Evolutionary conservation across 2,329 filamentous ascomycete genomes (phyloP).

Genomic region (Phialemoniopsis sp.): DNA sequence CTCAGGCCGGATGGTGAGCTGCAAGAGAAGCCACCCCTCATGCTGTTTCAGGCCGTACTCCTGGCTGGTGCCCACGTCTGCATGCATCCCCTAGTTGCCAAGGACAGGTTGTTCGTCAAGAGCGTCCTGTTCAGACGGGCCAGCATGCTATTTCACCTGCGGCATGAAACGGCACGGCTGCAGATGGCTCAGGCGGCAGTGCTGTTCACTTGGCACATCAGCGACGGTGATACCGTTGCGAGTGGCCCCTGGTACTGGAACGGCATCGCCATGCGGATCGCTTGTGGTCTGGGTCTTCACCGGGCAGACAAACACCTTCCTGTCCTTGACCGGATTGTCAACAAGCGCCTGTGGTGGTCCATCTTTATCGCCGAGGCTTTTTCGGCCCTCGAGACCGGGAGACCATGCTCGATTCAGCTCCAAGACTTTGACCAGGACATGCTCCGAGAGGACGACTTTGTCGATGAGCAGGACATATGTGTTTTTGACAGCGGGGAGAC

Average conservation of each 20-base stretch:
- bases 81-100: constrained; percentile 14
- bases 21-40: constrained; percentile 18
- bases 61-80: constrained; percentile 18
- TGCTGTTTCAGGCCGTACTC: constrained; percentile 21
- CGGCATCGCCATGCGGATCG: constrained; percentile 19
- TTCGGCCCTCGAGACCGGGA: constrained; percentile 6
- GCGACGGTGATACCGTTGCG: constrained; percentile 13
- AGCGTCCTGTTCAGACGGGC: constrained; percentile 17
- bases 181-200: constrained; percentile 19
- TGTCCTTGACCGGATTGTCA: neutral
- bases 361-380: constrained; percentile 5
- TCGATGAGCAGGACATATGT: too few relatives aligned
- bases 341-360: constrained; percentile 5
- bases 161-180: constrained; percentile 18
- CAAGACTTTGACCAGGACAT: too few relatives aligned
- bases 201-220: constrained; percentile 19
- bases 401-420: constrained; percentile 3
- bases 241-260: constrained; percentile 18
- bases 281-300: constrained; percentile 19
- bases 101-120: constrained; percentile 13
- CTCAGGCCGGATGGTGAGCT: constrained; percentile 6
- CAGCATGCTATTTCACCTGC: constrained; percentile 17
- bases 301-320: constrained; percentile 8
- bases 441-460: too few relatives aligned
- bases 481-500: too few relatives aligned